Conservation (phyloP, 192 early-diverging fungal genomes). For the Cetraspora pellucida region DNA sequence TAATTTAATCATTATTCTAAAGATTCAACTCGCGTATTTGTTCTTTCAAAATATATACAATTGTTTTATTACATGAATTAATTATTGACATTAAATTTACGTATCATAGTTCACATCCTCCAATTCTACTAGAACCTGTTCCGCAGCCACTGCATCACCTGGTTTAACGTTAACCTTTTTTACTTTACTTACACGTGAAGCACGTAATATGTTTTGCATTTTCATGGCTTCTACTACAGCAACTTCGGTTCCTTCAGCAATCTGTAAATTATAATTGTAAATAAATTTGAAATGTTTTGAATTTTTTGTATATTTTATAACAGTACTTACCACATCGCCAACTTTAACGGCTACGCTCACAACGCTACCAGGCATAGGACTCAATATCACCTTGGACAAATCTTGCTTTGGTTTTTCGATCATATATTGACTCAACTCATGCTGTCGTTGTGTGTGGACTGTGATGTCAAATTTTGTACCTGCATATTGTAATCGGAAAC, state of each 20-base stretch:
- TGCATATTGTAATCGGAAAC: conserved; percentile 78
- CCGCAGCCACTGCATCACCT: conserved; percentile 77
- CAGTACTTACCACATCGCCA: conserved; percentile 62
- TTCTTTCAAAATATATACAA: no score
- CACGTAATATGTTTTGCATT: conserved; percentile 93
- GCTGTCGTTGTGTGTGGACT: conserved; percentile 63
- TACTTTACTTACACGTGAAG: conserved; percentile 75
- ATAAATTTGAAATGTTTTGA: neutral
- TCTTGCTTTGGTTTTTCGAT: conserved; percentile 75
- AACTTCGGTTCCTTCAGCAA: conserved; percentile 81
- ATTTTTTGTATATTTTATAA: neutral
- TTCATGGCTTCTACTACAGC: conserved; percentile 96
- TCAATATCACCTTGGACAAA: conserved; percentile 69
- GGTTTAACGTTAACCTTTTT: conserved; percentile 73
- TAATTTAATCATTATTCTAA: no score
- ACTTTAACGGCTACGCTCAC: conserved; percentile 78
- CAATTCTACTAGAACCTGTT: conserved; percentile 77
- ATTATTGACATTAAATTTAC: no score
- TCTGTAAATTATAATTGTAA: conserved; percentile 35
- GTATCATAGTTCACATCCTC: conserved; percentile 34
- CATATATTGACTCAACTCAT: conserved; percentile 70
- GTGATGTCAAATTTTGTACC: conserved; percentile 84
- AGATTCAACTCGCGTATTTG: no score
- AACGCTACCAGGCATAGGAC: conserved; percentile 93
- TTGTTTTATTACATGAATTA: no score